Evolutionary conservation across 768 basidiomycete genomes (phyloP).

Genomic region (Naganishia kalamii): DNA sequence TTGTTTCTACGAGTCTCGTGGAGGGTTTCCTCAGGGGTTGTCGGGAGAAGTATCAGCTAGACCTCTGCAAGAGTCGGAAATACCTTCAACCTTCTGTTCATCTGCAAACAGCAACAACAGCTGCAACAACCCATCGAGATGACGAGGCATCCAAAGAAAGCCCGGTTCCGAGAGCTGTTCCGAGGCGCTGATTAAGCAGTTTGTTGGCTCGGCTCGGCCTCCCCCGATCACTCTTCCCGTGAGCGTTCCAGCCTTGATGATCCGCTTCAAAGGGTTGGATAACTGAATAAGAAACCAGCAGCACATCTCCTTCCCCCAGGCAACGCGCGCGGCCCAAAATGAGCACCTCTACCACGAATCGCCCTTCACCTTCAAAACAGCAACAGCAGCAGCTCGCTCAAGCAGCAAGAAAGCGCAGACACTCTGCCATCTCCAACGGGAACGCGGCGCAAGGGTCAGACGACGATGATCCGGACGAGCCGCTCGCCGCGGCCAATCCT

Average conservation of each 20-base stretch:
- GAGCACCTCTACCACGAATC: background rate
- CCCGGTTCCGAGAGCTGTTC: no score
- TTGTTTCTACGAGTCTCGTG: no score
- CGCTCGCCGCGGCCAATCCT: background rate
- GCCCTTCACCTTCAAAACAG: slow-evolving; percentile 8
- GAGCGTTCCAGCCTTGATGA: background rate
- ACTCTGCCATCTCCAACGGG: background rate
- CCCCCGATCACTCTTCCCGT: background rate
- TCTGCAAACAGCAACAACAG: no score
- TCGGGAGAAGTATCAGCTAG: no score
- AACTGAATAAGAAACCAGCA: no score
- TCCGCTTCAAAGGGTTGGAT: background rate
- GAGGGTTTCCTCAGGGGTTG: no score
- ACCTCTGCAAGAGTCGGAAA: no score
- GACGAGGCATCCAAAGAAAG: no score
- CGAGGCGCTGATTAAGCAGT: no score
- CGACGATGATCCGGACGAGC: slow-evolving; percentile 5
- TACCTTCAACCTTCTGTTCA: no score
- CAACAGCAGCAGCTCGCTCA: slow-evolving; percentile 5
- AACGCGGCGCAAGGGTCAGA: background rate
- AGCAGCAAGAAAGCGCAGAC: background rate
- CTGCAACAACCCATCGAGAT: no score
- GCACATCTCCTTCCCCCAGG: background rate
- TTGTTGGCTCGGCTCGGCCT: background rate
- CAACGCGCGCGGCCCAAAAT: background rate